phyloP scores from a whole-genome alignment of 306 rosid species.

The Senna tora region DNA sequence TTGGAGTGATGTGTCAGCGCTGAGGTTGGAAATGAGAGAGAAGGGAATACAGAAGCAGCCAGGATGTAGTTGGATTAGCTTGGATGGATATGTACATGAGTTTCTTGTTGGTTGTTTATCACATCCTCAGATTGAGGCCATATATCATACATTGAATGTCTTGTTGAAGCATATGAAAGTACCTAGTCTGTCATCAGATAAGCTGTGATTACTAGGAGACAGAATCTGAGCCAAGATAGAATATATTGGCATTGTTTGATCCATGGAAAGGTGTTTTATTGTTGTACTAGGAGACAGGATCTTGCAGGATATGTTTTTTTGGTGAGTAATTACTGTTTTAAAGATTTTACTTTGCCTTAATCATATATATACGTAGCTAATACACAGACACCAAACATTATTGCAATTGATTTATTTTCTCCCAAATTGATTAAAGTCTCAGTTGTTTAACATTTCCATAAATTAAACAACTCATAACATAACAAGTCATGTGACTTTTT shows the following conservation, averaged over 20 bases:
- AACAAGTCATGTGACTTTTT: no score
- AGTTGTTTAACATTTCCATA: no score
- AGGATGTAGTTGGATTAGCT: constrained; percentile 66
- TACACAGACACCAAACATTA: no score
- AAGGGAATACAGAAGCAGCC: constrained; percentile 62
- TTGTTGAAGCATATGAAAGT: constrained; percentile 57
- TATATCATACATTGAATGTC: constrained; percentile 45
- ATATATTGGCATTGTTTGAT: no score
- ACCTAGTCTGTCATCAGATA: constrained; percentile 13
- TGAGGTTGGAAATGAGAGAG: constrained; percentile 62
- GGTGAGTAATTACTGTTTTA: background rate
- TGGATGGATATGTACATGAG: constrained; percentile 64
- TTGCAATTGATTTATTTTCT: no score
- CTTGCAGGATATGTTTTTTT: no score
- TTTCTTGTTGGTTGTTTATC: constrained; percentile 52
- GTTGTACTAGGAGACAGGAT: background rate
- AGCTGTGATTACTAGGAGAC: constrained; percentile 10
- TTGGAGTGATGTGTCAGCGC: constrained; percentile 53
- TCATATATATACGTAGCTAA: no score
- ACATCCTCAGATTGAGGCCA: constrained; percentile 50
- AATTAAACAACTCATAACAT: no score
- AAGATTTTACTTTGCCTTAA: background rate
- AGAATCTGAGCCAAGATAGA: background rate
- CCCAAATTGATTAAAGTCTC: no score
- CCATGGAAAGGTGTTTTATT: no score